These are phyloP conservation scores for Porogramme epimiltina DNA, from an alignment of 1,284 basidiomycete genomes.

Conservation along the genomic window DNA sequence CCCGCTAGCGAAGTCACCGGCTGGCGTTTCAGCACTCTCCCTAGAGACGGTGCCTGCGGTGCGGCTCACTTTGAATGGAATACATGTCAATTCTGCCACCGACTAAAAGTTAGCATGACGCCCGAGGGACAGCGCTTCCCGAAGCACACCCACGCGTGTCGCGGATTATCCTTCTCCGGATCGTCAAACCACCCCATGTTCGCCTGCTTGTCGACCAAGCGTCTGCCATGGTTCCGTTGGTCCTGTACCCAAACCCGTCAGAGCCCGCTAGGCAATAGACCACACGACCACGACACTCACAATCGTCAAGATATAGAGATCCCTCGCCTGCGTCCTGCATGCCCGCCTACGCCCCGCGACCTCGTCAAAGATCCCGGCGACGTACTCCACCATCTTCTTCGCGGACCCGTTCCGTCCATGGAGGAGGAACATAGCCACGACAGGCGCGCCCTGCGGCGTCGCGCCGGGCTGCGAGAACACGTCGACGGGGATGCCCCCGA, in stretches of 20 bases:
- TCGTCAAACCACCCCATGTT: constrained; percentile 61
- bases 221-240: constrained; percentile 75
- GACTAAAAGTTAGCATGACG: constrained; percentile 13
- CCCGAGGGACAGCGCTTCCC: constrained; percentile 1
- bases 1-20: constrained; percentile 48
- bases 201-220: constrained; percentile 50
- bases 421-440: constrained; percentile 59
- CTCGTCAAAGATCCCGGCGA: constrained; percentile 30
- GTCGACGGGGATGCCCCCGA: constrained; percentile 49
- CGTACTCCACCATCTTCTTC: constrained; percentile 31
- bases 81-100: constrained; percentile 72
- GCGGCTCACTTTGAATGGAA: constrained; percentile 56
- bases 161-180: constrained; percentile 50
- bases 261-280: neutral
- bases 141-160: constrained; percentile 60
- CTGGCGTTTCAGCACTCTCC: constrained; percentile 8
- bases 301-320: constrained; percentile 59
- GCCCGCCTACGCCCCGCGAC: constrained; percentile 24
- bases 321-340: constrained; percentile 27
- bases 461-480: constrained; percentile 38
- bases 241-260: constrained; percentile 47
- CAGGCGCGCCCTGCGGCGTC: constrained; percentile 29
- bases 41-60: too few relatives aligned
- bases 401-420: constrained; percentile 52
- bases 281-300: constrained; percentile 35